Base-by-base conservation (phyloP, 164 flowering plant species). In the Nymphaea colorata region DNA sequence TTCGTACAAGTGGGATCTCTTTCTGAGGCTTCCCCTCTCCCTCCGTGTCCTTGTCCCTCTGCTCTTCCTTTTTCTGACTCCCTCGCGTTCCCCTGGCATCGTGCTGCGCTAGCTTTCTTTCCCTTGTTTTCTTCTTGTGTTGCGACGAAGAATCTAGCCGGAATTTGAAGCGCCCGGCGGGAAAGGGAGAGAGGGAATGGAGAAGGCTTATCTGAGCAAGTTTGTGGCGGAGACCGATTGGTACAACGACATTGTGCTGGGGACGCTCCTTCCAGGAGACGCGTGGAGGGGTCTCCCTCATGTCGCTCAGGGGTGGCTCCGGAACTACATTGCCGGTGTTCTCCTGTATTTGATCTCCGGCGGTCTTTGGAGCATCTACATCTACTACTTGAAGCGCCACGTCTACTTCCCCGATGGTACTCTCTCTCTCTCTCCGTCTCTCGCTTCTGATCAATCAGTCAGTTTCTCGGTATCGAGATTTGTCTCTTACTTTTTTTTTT, bases 401-500 rank as follows among this genome's bases (percentile, higher is more conserved):
- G 87, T 87, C 51, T 92, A 86, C 77, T 61, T 92, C 61, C 90
- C 93, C 18, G 88, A 86, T 86, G 98, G 98, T 90, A 73, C 14
- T 36, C 16, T 3, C 41, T 47, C 44, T 65, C 45, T 43, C 10
- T 4, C 12, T 1, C 41, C 16, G 57, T 55, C 44, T 17, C 3
- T 18, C 53, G 44, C 14, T 8, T 17, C 41, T 15, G 6, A 64
- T 70, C 57, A 15, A 25, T 18, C 10, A 18, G 25, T 10, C 8
- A 62, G 36, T 42, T n/a, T 15, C 11, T 59, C 42, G 15, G 8
- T 3, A 5, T 42, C 25, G 43, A 63, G 43, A 41, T 14, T 44
- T 57, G 10, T 55, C 63, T 15, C 62, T 45, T n/a, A n/a, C n/a
- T n/a, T n/a, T n/a, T n/a, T 41, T 18, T n/a, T 18, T 17, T 67